phyloP scores from a whole-genome alignment of 768 basidiomycete species.

The Rhodocollybia butyracea region DNA sequence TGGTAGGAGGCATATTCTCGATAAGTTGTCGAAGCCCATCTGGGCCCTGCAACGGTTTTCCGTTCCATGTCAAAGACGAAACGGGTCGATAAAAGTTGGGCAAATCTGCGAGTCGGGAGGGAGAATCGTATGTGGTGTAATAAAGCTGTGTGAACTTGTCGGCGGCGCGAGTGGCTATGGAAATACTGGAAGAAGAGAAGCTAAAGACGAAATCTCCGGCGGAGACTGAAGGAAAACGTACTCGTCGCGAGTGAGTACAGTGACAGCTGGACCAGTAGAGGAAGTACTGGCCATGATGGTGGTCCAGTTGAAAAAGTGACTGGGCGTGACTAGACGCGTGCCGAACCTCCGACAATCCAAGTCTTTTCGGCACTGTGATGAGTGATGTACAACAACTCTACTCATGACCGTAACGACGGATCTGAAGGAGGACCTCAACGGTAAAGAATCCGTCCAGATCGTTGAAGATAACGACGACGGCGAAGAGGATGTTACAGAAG shows the following conservation, averaged over 20 bases:
- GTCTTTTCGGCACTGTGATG: neutral
- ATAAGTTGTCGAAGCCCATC: conserved; percentile 68
- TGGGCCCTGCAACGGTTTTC: conserved; percentile 70
- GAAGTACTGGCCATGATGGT: conserved; percentile 18
- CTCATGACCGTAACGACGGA: conserved; percentile 11
- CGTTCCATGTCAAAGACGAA: conserved; percentile 84
- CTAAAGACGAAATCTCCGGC: conserved; percentile 18
- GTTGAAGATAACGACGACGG: conserved; percentile 16
- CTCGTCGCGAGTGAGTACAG: conserved; percentile 54
- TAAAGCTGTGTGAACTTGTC: conserved; percentile 82
- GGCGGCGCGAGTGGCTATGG: conserved; percentile 81
- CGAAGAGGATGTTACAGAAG: conserved; percentile 12
- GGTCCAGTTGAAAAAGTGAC: neutral
- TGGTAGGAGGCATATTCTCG: conserved; percentile 71
- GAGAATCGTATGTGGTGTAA: conserved; percentile 79
- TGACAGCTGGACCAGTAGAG: conserved; percentile 7
- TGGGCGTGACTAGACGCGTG: neutral
- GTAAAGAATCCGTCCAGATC: conserved; percentile 1
- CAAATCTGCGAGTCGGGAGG: conserved; percentile 70
- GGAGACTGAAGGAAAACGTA: conserved; percentile 30
- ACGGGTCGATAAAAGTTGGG: conserved; percentile 77
- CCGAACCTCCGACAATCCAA: neutral
- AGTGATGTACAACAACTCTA: no score
- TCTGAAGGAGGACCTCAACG: conserved; percentile 3
- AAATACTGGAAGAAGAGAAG: conserved; percentile 51